Base-by-base conservation (phyloP, 257 asterid species). In the Solanum ossicruentum region DNA sequence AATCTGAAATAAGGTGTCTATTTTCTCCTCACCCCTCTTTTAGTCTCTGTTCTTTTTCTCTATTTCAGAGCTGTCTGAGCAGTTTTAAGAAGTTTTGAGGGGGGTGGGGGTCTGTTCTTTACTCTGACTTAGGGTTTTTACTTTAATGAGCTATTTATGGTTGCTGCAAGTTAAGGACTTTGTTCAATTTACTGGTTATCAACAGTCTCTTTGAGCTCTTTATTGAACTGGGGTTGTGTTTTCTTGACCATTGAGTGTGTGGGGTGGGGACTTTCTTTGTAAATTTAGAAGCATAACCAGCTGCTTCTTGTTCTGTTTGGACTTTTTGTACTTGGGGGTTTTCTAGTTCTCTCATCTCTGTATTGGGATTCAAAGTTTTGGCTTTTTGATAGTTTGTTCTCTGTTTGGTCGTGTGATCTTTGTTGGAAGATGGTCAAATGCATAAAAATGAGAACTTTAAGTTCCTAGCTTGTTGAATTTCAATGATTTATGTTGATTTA, bases 1-100 rank as follows among this genome's bases (percentile, higher is more conserved):
- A 86, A 72, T 82, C 89, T 90, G 87, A 84, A 83, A 60, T 72
- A 52, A 67, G 89, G 91, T 86, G 81, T 81, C 87, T 84, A 84
- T 85, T 84, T 81, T 49, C 12, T 58, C 84, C 67, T 83, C 67
- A 70, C 80, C 89, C 89, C 73, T 72, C 88, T 84, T 87, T 89
- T 83, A 71, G 87, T 80, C 81, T 70, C 20, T 39, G 21, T 66
- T 47, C 28, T 65, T 63, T 66, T 86, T 60, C 52, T 86, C 81
- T 89, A 65, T 84, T 89, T 84, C 88, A 86, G 88, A 60, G 82
- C 52, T 89, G 36, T 58, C 83, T 58, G 56, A 41, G 60, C 28
- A 52, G 41, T 58, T 58, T 70, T 70, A 32, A 43, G 80, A 41
- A 43, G 36, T 26, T 12, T 11, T 20, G 47, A 18, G 3, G 5